phyloP scores from a whole-genome alignment of 179 eudicot species.

The Silene coronaria region DNA sequence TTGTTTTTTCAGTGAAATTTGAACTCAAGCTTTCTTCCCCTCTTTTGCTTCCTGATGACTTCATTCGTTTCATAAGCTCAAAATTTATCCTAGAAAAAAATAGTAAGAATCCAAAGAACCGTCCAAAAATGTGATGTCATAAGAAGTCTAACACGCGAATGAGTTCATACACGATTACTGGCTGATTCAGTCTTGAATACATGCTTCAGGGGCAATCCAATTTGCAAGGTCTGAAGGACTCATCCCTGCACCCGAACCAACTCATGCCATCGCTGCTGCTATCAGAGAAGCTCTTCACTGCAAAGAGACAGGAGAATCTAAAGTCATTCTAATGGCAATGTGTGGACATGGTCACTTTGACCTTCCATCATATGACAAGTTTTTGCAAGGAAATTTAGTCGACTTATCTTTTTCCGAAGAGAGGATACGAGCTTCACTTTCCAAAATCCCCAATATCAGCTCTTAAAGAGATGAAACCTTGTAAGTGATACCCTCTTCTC shows the following conservation, averaged over 20 bases:
- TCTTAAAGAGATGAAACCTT: constrained; percentile 13
- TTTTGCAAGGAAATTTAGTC: constrained; percentile 64
- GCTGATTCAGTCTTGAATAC: neutral
- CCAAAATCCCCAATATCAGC: constrained; percentile 47
- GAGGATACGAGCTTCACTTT: constrained; percentile 52
- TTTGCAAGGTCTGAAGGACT: constrained; percentile 89
- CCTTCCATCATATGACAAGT: constrained; percentile 77
- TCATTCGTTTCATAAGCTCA: no score
- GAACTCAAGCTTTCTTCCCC: neutral
- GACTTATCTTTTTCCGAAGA: constrained; percentile 66
- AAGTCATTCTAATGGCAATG: constrained; percentile 94
- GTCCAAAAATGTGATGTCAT: no score
- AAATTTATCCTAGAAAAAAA: no score
- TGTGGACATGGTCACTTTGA: constrained; percentile 97
- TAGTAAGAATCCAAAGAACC: no score
- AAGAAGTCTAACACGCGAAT: no score
- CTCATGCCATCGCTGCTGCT: constrained; percentile 89
- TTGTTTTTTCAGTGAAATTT: neutral
- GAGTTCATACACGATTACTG: neutral
- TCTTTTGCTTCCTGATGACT: neutral
- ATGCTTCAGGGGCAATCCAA: constrained; percentile 68
- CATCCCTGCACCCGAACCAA: constrained; percentile 95
- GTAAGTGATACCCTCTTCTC: neutral
- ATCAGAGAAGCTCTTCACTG: constrained; percentile 91
- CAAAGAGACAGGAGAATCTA: constrained; percentile 80